Evolutionary conservation across 108 stramenopile genomes (phyloP).

Genomic region (Ochromonas danica): DNA sequence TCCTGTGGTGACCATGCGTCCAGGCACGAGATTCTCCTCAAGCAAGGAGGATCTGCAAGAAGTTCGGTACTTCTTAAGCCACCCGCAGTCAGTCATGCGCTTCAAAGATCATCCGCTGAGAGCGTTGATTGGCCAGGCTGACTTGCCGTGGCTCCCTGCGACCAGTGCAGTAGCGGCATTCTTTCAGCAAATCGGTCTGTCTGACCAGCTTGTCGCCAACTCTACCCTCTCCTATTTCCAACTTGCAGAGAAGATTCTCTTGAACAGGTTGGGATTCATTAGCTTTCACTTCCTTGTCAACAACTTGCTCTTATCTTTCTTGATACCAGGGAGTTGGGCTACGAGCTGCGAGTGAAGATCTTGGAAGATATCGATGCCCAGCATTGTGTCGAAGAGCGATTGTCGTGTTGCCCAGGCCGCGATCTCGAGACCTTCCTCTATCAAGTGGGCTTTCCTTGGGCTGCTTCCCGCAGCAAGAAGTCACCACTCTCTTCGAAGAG

Average conservation of each 20-base stretch:
- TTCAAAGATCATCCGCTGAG: not conserved
- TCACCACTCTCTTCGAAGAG: too few relatives aligned
- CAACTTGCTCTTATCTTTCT: not conserved
- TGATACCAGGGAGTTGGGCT: not conserved
- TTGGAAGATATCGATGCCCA: constrained; percentile 18
- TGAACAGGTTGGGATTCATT: not conserved
- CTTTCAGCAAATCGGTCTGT: not conserved
- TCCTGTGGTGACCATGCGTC: constrained; percentile 12
- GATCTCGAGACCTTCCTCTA: too few relatives aligned
- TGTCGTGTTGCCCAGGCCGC: too few relatives aligned
- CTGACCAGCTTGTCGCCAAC: constrained; percentile 24
- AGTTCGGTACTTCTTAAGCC: not conserved
- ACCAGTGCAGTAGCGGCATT: not conserved
- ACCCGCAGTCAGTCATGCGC: not conserved
- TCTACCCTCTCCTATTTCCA: not conserved
- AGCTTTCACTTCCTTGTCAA: not conserved
- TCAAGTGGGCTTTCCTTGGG: too few relatives aligned
- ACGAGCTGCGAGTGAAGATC: constrained; percentile 18
- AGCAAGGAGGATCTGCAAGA: not conserved
- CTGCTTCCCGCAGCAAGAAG: too few relatives aligned
- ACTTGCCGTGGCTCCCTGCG: constrained; percentile 22
- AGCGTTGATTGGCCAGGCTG: not conserved
- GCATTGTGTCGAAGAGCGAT: too few relatives aligned
- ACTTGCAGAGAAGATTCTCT: not conserved
- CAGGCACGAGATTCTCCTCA: not conserved